Conservation (phyloP, 371 early-diverging fungal species). For the Circinella minor region DNA sequence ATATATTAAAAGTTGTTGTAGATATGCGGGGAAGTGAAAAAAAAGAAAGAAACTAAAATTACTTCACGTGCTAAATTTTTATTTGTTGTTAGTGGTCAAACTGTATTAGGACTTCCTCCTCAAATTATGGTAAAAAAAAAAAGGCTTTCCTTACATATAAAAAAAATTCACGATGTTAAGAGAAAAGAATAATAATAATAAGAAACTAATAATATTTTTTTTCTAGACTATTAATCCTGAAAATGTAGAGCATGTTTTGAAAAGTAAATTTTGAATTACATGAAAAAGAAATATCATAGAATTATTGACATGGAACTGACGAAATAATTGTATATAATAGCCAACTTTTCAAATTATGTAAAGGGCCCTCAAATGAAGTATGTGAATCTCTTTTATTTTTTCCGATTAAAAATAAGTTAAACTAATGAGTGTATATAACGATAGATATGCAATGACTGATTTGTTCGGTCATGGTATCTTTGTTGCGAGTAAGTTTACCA, state of each 20-base stretch:
- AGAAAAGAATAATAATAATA: no score
- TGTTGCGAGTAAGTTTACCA: conserved; percentile 46
- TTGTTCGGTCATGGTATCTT: conserved; percentile 80
- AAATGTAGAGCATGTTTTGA: conserved; percentile 46
- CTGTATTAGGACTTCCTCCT: conserved; percentile 36
- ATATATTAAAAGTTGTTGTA: no score
- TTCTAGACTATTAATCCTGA: conserved; percentile 41
- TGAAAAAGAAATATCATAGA: no score
- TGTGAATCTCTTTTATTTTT: not conserved
- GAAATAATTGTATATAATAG: conserved; percentile 11
- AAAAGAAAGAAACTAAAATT: not conserved
- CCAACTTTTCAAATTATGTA: conserved; percentile 63
- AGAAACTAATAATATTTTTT: no score
- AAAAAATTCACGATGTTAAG: no score
- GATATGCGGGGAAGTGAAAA: not conserved
- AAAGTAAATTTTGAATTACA: conserved; percentile 20
- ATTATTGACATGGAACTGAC: no score
- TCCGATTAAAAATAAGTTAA: not conserved
- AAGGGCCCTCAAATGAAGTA: conserved; percentile 50
- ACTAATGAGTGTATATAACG: not conserved
- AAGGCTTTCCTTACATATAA: no score
- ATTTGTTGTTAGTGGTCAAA: conserved; percentile 18
- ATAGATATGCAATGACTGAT: conserved; percentile 33
- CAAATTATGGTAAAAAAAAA: conserved; percentile 15
- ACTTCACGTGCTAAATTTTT: conserved; percentile 4